Percentiles rank a stretch among this genome's conserved stretches.
Conservation (phyloP, 306 rosid species). For the Glycine latifolia region DNA sequence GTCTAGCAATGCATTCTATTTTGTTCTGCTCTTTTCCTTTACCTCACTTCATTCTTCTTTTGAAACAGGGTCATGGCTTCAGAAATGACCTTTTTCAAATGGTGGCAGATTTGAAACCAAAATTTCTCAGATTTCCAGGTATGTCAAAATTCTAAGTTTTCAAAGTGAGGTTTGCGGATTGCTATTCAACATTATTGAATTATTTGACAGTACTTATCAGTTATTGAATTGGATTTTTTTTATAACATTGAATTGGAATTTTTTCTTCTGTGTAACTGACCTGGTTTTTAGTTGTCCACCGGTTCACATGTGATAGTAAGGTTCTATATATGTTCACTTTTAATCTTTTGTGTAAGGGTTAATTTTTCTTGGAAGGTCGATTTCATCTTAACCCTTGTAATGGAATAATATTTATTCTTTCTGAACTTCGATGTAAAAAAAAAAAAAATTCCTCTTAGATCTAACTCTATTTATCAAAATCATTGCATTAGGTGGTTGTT, state of each 20-base stretch:
- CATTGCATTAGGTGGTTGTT: conserved; percentile 70
- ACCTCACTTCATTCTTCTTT: neutral
- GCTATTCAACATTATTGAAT: too few relatives aligned
- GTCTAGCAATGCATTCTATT: neutral
- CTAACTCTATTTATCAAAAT: neutral
- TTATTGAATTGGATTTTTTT: too few relatives aligned
- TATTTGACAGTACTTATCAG: too few relatives aligned
- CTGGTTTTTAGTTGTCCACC: neutral
- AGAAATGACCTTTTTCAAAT: conserved; percentile 2
- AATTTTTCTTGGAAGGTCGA: too few relatives aligned
- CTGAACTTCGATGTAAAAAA: neutral
- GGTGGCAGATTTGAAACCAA: conserved; percentile 15
- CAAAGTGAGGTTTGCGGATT: neutral
- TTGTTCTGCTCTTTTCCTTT: neutral
- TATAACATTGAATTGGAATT: too few relatives aligned
- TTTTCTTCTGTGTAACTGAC: neutral
- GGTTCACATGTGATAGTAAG: neutral
- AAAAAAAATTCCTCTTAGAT: neutral
- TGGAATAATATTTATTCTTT: neutral
- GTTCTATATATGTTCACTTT: too few relatives aligned
- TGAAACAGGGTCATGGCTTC: conserved; percentile 4
- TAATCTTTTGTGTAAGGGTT: neutral
- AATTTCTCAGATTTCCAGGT: conserved; percentile 14
- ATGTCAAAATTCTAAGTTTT: neutral
- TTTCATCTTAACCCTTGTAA: neutral